Evolutionary conservation across 2,329 filamentous ascomycete species (phyloP).

Genomic region (Sarocladium brachiariae): DNA sequence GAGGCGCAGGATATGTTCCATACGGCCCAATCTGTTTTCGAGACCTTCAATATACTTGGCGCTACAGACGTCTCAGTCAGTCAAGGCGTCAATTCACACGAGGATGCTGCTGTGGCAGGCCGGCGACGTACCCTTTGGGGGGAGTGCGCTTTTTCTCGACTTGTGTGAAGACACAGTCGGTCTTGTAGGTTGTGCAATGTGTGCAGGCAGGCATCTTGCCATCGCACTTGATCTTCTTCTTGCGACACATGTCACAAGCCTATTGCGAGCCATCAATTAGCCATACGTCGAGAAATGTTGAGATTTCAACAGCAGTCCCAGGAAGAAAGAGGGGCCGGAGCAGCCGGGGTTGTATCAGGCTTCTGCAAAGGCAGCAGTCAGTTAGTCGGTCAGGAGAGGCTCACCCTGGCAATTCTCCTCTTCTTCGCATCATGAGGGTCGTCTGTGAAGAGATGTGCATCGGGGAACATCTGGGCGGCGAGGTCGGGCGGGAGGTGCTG

Average conservation of each 20-base stretch:
- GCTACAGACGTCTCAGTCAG: constrained; percentile 36
- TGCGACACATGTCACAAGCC: constrained; percentile 95
- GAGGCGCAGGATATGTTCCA: constrained; percentile 85
- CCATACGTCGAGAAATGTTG: background rate
- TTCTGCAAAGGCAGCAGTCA: background rate
- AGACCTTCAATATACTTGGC: constrained; percentile 97
- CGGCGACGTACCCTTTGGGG: constrained; percentile 83
- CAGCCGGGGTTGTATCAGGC: constrained; percentile 7
- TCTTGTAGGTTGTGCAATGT: constrained; percentile 97
- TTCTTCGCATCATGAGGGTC: constrained; percentile 79
- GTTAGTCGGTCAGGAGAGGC: background rate
- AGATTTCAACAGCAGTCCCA: background rate
- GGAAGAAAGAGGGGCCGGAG: too few species aligned
- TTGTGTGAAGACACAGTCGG: constrained; percentile 93
- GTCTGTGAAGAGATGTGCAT: constrained; percentile 49
- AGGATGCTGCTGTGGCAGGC: too few species aligned
- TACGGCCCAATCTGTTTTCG: constrained; percentile 88
- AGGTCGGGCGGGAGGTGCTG: constrained; percentile 48
- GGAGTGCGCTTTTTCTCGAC: constrained; percentile 98
- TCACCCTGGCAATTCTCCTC: constrained; percentile 77
- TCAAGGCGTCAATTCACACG: background rate
- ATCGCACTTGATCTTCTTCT: constrained; percentile 97
- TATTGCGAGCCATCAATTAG: constrained; percentile 25
- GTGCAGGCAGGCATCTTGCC: constrained; percentile 92
- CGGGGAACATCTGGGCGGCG: constrained; percentile 53